Conservation (phyloP, 805 yeast genomes). For the Wickerhamomyces chambardii region DNA sequence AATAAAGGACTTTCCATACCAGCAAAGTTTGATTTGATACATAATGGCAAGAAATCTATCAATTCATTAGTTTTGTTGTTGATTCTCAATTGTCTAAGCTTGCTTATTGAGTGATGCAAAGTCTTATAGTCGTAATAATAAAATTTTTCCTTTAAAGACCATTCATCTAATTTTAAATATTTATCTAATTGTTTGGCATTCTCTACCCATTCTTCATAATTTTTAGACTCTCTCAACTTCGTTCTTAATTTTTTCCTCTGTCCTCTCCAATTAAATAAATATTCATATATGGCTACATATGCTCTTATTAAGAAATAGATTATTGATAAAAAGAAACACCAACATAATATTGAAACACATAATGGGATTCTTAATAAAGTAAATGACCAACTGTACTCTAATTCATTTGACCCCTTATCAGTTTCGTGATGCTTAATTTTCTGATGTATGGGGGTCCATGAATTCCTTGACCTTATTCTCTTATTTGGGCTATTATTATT, state of each 20-base stretch:
- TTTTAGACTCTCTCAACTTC: conserved; percentile 36
- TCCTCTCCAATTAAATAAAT: conserved; percentile 52
- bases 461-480: conserved; percentile 33
- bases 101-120: conserved; percentile 35
- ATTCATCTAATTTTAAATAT: conserved; percentile 46
- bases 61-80: conserved; percentile 33
- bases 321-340: conserved; percentile 43
- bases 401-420: conserved; percentile 12
- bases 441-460: conserved; percentile 36
- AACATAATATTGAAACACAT: conserved; percentile 37
- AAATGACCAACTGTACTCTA: conserved; percentile 30
- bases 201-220: conserved; percentile 53
- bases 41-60: conserved; percentile 49
- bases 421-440: conserved; percentile 4
- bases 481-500: too few species aligned
- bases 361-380: conserved; percentile 59
- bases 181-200: conserved; percentile 52
- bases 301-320: conserved; percentile 44
- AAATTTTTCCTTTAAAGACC: conserved; percentile 55
- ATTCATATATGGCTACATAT: conserved; percentile 57
- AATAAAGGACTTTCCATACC: conserved; percentile 67
- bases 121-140: conserved; percentile 64
- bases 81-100: conserved; percentile 27
- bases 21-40: conserved; percentile 66
- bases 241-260: conserved; percentile 38